A percentile compares a stretch with the other conserved stretches of the same genome.
These are phyloP conservation scores for Tetrapisispora arboricola DNA, from an alignment of 805 yeast genomes.

Conservation along the genomic window DNA sequence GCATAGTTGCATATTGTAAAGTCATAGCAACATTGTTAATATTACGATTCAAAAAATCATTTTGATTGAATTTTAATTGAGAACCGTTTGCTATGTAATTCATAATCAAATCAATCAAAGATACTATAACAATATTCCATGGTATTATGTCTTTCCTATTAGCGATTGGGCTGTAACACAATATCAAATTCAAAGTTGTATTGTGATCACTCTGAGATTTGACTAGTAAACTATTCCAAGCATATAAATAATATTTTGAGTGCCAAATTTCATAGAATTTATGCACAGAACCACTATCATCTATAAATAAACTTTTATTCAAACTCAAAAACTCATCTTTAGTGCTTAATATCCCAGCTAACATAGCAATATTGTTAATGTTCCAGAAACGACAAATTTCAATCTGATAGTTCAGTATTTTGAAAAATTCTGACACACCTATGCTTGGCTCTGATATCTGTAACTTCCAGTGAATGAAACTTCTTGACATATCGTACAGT, in stretches of 20 bases:
- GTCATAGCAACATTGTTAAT: constrained; percentile 17
- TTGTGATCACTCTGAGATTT: not conserved
- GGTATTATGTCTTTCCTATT: constrained; percentile 5
- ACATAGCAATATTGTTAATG: constrained; percentile 12
- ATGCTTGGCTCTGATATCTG: constrained; percentile 26
- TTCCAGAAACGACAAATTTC: constrained; percentile 14
- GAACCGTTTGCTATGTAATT: not conserved
- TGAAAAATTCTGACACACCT: constrained; percentile 14
- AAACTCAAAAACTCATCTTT: constrained; percentile 8
- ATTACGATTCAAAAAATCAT: constrained; percentile 4
- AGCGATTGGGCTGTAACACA: constrained; percentile 10
- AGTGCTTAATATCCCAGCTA: constrained; percentile 20
- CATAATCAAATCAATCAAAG: constrained; percentile 5
- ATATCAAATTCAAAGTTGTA: not conserved
- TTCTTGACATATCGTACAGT: constrained; percentile 13
- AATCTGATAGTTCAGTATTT: constrained; percentile 15
- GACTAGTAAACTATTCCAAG: constrained; percentile 8
- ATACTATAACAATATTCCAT: constrained; percentile 10
- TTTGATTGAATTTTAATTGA: not conserved
- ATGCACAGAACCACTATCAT: constrained; percentile 14
- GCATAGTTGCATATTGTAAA: constrained; percentile 11
- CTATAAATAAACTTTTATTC: constrained; percentile 16
- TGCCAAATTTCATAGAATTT: constrained; percentile 16
- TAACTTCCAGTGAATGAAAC: constrained; percentile 22
- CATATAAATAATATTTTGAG: constrained; percentile 13